Base-by-base conservation (phyloP, 805 yeast species). In the Starmerella roubikii region DNA sequence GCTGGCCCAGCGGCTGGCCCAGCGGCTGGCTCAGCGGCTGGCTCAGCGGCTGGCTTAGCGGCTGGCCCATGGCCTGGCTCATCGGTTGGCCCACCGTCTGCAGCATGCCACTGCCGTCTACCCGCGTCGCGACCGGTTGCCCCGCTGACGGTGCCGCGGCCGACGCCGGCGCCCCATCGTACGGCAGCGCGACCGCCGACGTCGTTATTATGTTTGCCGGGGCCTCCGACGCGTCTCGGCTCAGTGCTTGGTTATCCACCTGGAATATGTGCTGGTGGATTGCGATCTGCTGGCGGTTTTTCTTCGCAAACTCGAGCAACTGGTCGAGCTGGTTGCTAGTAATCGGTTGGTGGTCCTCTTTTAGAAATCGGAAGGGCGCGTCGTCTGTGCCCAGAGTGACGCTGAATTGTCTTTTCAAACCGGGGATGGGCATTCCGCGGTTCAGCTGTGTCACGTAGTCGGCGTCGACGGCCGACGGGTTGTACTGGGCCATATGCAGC, bases 201-300 rank as follows among this genome's bases (percentile, higher is more conserved):
- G 33, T 30, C 16, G 31, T 16, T 20, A 29, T 20, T 6, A 29
- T 20, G 16, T 18, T 30, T 4, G 24, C 33, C 7, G 22, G 18
- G 16, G 19, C 12, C 8, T 5, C 19, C 12, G 23, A 7, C 21
- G 13, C 21, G 19, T 18, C 20, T n/a, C 7, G 11, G 13, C 6
- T n/a, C 15, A n/a, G 7, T 13, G n/a, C n/a, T n/a, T n/a, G n/a
- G n/a, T n/a, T n/a, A n/a, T 12, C 24, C 16, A 38, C 20, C 19
- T 35, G 35, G 20, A 50, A 88, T 33, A 79, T 75, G 56, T 82
- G 94, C 55, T 84, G 94, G 58, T 84, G 93, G 17, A 84, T 71
- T 3, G 84, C 76, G 12, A 84, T 46, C 39, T 52, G 48, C 34
- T 51, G 58, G 26, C 51, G 48, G 30, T 47, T 32, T 26, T 44